Evolutionary conservation across 2,329 filamentous ascomycete genomes (phyloP), one percentile per base, ranked within the genome.

Genomic region (Helotiales sp.): DNA sequence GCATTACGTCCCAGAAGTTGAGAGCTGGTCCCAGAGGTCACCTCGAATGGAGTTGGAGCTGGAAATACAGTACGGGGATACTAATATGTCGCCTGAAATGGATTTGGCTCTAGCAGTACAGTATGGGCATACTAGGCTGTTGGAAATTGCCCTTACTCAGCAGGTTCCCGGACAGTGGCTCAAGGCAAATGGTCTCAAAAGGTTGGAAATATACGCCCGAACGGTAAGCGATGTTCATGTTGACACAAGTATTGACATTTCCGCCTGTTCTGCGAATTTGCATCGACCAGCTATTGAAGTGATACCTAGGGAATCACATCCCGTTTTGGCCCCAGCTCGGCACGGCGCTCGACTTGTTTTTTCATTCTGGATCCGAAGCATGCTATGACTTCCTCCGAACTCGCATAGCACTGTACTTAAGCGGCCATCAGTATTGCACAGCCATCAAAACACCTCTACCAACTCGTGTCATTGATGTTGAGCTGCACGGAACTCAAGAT

Each of bases 381-480:
- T 50, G 47, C 47, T 50, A 50, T 6, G 47, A 50, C 11, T 50
- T 50, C 22, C 47, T 50, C 13, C 47, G 47, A 30, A 28, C 6
- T 3, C 22, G 47, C 8, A 50, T 28, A 50, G 47, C 47, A 28
- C 24, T 28, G 13, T 50, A 24, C 24, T 50, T 50, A 30, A 50
- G 47, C 24, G 47, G 47, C 5, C 47, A 50, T 15, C 47, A 28
- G 24, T 28, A 24, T 50, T 50, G 47, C 24, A 28, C 28, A 5
- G 24, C 47, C 13, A 6, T 28, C 47, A 50, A 50, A 30, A 30
- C 47, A 17, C 17, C 54, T 15, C 8, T 57, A 7, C 54, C 54
- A 22, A 57, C 54, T 34, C 54, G 54, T 30, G 54, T 57, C n/a
- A 20, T 57, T 10, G 54, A 57, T 37, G 54, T 57, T 57, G 54